These are phyloP conservation scores for Neurospora sp. DNA, from an alignment of 495 filamentous ascomycete genomes.

Conservation along the genomic window DNA sequence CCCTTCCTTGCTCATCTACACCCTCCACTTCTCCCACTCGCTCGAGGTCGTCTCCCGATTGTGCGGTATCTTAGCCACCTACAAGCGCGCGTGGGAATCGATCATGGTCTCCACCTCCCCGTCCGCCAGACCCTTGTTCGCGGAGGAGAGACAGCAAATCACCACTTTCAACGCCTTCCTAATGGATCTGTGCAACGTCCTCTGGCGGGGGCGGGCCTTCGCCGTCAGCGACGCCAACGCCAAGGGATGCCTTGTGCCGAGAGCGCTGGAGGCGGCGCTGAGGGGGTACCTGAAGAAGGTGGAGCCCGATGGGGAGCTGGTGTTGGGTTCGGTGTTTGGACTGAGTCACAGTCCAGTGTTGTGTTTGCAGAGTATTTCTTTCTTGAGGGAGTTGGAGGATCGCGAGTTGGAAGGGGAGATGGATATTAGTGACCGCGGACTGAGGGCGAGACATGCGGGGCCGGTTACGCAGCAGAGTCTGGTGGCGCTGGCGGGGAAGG, in stretches of 20 bases:
- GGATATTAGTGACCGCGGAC: slow-evolving; percentile 7
- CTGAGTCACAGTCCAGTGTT: slow-evolving; percentile 60
- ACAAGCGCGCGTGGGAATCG: slow-evolving; percentile 67
- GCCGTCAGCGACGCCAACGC: slow-evolving; percentile 58
- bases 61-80: slow-evolving; percentile 52
- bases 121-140: slow-evolving; percentile 15
- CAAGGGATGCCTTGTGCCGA: slow-evolving; percentile 56
- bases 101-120: slow-evolving; percentile 31
- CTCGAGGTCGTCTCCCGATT: slow-evolving; percentile 58
- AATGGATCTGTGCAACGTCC: slow-evolving; percentile 80
- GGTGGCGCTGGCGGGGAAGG: slow-evolving; percentile 50
- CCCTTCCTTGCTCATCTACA: slow-evolving; percentile 57
- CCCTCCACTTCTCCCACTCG: slow-evolving; percentile 53
- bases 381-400: slow-evolving; percentile 59
- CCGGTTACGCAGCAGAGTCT: slow-evolving; percentile 65
- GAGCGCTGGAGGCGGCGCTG: slow-evolving; percentile 37
- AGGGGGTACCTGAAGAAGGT: slow-evolving; percentile 30
- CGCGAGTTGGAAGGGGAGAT: slow-evolving; percentile 20
- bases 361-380: slow-evolving; percentile 54
- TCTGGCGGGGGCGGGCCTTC: slow-evolving; percentile 74
- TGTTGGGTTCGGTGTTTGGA: slow-evolving; percentile 51
- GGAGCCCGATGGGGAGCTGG: slow-evolving; percentile 25
- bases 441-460: slow-evolving; percentile 53
- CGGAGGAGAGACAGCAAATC: slow-evolving; percentile 44
- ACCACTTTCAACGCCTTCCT: slow-evolving; percentile 74